Evolutionary conservation across 2,329 filamentous ascomycete species (phyloP), one percentile per base, ranked within the genome.

Genomic region (Colletotrichum truncatum): DNA sequence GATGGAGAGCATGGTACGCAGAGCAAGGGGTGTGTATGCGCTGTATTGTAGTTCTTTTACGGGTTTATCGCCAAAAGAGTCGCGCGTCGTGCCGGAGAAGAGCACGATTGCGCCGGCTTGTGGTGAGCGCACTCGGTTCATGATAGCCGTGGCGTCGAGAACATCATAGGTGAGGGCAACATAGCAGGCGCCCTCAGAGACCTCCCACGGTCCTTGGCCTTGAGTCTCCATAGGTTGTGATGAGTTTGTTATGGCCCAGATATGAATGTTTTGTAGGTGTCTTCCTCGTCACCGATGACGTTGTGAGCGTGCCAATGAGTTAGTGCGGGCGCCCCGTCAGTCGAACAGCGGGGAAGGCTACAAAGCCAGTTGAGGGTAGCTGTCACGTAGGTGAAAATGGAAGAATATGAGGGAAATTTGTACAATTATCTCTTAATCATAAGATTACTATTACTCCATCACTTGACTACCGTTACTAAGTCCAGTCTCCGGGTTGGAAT

Each of bases 81-180:
- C 90, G 62, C 93, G 85, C 3, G 93, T 97, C 1, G 91, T 94
- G 57, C 92, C 92, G 63, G 90, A 89, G 75, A 94, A 94, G 32
- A 94, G 73, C 9, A 94, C 91, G 51, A 93, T 91, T 11, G 92
- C 92, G 6, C 92, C 92, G 10, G 92, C 91, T 71, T 89, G 85
- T 18, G 91, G 89, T 70, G 87, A 92, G 69, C 91, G 89, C 21
- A 96, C 92, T 48, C 82, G 84, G 69, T 89, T 81, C 77, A 93
- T 90, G 28, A 87, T 80, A 5, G 81, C 72, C 18, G 84, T 80
- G 18, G 85, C 78, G 72, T 89, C 82, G 64, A 96, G 85, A 41
- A 81, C 76, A 34, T 86, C 78, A 66, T 88, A 80, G 3, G 92
- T 94, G 8, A 97, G 83, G 53, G 87, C 88, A 39, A 94, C 91